Percentiles rank a stretch among this genome's conserved stretches.
Conservation (phyloP, 805 yeast species). For the Kodamaea neixiangensis region DNA sequence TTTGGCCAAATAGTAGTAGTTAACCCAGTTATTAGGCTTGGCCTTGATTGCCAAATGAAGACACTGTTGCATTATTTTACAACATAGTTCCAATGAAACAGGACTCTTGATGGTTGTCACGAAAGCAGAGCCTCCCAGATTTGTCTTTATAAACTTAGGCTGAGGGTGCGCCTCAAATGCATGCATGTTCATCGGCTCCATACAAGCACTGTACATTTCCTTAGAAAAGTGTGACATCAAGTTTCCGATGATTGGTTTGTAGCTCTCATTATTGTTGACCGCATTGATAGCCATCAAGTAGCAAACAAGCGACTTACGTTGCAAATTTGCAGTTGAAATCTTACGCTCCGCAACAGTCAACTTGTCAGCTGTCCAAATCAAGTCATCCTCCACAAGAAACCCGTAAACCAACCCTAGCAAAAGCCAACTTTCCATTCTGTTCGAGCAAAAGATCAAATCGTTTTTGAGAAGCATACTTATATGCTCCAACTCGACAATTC, state of each 20-base stretch:
- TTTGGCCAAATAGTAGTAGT: constrained; percentile 59
- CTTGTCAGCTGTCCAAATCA: constrained; percentile 91
- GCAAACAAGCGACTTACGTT: constrained; percentile 69
- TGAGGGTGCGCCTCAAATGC: constrained; percentile 49
- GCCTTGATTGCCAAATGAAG: constrained; percentile 49
- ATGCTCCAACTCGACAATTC: constrained; percentile 77
- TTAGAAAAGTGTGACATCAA: constrained; percentile 58
- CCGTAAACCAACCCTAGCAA: constrained; percentile 79
- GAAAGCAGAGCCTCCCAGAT: constrained; percentile 27
- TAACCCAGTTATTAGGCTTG: constrained; percentile 58
- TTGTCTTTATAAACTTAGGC: constrained; percentile 34
- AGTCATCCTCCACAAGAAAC: constrained; percentile 79
- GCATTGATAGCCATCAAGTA: constrained; percentile 69
- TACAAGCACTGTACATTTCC: constrained; percentile 59
- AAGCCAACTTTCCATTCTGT: constrained; percentile 83
- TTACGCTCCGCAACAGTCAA: constrained; percentile 64
- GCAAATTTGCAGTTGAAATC: constrained; percentile 58
- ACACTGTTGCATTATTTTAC: constrained; percentile 43
- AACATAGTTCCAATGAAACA: constrained; percentile 27
- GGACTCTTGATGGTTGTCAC: constrained; percentile 24
- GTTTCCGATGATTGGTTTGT: constrained; percentile 38
- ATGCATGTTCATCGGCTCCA: constrained; percentile 64
- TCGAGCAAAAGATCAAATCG: constrained; percentile 68
- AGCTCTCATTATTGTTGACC: constrained; percentile 13
- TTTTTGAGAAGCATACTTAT: constrained; percentile 64